Evolutionary conservation across 2,329 filamentous ascomycete genomes (phyloP).

Genomic region (Macroventuria anomochaeta): DNA sequence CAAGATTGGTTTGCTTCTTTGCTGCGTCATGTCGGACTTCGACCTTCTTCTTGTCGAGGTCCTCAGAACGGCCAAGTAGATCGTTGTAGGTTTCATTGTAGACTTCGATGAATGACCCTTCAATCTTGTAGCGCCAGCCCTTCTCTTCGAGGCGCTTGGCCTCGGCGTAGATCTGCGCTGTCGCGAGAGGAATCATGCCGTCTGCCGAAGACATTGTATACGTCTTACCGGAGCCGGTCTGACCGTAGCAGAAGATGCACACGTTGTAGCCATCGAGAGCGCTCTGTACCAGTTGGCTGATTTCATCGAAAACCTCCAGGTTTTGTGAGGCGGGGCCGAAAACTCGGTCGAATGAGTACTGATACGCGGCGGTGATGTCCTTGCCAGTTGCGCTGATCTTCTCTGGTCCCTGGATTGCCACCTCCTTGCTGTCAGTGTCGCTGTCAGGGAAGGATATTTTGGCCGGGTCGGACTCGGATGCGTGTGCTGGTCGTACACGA

Average conservation of each 20-base stretch:
- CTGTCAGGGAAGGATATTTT: constrained; percentile 79
- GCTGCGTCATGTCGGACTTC: constrained; percentile 87
- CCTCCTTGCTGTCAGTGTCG: constrained; percentile 84
- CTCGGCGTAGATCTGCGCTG: constrained; percentile 91
- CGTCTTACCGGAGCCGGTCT: constrained; percentile 96
- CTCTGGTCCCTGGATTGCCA: constrained; percentile 81
- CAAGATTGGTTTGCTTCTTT: constrained; percentile 81
- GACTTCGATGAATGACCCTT: constrained; percentile 94
- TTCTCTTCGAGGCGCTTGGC: constrained; percentile 84
- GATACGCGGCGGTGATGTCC: constrained; percentile 77
- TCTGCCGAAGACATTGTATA: constrained; percentile 95
- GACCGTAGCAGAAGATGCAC: constrained; percentile 98
- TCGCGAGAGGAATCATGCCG: constrained; percentile 94
- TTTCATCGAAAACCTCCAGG: constrained; percentile 89
- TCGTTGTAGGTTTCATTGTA: constrained; percentile 99
- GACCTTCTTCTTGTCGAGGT: constrained; percentile 80
- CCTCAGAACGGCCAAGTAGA: constrained; percentile 74
- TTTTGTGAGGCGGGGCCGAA: constrained; percentile 82
- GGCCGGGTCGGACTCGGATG: constrained; percentile 67
- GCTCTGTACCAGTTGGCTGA: constrained; percentile 94
- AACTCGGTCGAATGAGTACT: constrained; percentile 92
- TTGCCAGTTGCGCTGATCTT: constrained; percentile 81
- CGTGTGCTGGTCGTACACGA: constrained; percentile 78
- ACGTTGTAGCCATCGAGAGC: constrained; percentile 98
- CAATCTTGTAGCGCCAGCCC: constrained; percentile 93